Evolutionary conservation across 257 asterid genomes (phyloP), one percentile per base, ranked within the genome.

Genomic region (Nicotiana tomentosiformis): DNA sequence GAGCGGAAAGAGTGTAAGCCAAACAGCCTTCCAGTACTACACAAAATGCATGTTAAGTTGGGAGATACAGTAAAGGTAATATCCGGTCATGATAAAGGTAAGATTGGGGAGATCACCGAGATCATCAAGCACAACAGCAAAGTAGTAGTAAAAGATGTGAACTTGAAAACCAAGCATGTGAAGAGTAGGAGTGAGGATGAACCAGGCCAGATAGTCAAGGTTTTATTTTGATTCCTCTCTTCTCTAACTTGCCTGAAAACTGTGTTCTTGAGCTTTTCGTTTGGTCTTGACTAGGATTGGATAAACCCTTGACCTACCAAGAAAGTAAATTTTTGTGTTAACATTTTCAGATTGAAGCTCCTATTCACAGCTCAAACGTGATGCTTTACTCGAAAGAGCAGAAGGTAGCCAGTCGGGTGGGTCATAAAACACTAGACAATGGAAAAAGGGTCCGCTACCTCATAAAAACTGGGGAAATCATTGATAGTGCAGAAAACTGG

Each of bases 351-450:
- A 88, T 96, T 17, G 98, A 93, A 88, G 99, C 98, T 1, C 98
- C 98, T 0, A 89, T 96, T 79, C 99, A 96, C 88, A 93, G 99
- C 88, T 94, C 99, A 77, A 96, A 96, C 5, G 99, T 94, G 91
- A 96, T 96, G 99, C 97, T 94, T 53, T 96, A 94, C 87, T 96
- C 98, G 5, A 91, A 92, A 86, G 98, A 92, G 66, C 81, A 94
- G 86, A 83, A 92, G 20, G 96, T 96, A 67, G 92, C 84, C 33
- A 96, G 98, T 89, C 87, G 98, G 76, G 98, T 93, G 39, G 98
- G 98, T 67, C 99, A 96, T 80, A 94, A 92, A 86, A 91, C 91
- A 12, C 87, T 96, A 61, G 99, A 94, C 20, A 84, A 91, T 64
- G 99, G 98, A 43, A 93, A 91, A 86, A 90, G 95, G 14, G 99